phyloP scores from a whole-genome alignment of 108 stramenopile species.

The Fistulifera solaris region DNA sequence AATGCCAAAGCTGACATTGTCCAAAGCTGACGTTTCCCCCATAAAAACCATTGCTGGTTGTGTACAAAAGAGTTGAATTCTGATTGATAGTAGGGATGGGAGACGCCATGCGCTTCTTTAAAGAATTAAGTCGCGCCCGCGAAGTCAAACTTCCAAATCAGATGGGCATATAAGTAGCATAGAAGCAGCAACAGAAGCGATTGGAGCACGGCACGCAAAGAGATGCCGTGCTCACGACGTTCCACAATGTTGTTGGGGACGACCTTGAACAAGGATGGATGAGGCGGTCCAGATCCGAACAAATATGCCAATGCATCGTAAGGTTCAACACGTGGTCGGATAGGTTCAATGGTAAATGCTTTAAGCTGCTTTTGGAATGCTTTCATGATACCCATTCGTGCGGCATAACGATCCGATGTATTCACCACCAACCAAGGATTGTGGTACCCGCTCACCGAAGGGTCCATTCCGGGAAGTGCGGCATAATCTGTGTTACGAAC shows the following conservation, averaged over 20 bases:
- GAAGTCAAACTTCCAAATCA: constrained; percentile 23
- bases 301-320: neutral
- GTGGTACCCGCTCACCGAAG: constrained; percentile 13
- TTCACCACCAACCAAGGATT: constrained; percentile 41
- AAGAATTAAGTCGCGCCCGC: neutral
- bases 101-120: too few relatives aligned
- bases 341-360: constrained; percentile 6
- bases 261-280: neutral
- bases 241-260: constrained; percentile 11
- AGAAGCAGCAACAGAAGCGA: constrained; percentile 14
- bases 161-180: constrained; percentile 10
- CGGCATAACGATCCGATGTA: constrained; percentile 47
- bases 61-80: too few relatives aligned
- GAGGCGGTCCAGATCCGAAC: neutral
- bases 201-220: constrained; percentile 17
- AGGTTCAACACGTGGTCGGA: neutral
- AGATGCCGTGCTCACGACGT: constrained; percentile 6
- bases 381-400: constrained; percentile 41
- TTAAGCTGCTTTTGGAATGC: constrained; percentile 42
- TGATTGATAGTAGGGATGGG: too few relatives aligned
- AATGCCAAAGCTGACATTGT: too few relatives aligned
- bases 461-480: constrained; percentile 5
- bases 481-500: constrained; percentile 48
- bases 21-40: too few relatives aligned
- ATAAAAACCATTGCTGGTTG: too few relatives aligned